These are phyloP conservation scores for Orobanche coerulescens DNA, from an alignment of 257 asterid species.

Conservation along the genomic window DNA sequence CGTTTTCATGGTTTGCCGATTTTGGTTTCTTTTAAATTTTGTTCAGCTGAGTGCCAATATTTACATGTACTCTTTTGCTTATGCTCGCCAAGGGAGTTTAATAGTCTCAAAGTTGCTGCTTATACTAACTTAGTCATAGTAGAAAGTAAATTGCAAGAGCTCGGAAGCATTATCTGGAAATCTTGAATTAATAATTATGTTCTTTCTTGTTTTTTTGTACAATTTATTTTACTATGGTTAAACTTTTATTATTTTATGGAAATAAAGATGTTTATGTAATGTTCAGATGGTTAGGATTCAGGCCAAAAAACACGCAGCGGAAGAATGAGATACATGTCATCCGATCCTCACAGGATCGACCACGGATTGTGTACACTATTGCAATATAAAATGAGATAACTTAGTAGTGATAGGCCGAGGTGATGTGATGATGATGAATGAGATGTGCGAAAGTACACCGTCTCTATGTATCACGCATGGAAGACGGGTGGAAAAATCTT, in stretches of 20 bases:
- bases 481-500: no score
- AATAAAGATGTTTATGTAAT: slow-evolving; percentile 3
- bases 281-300: neutral
- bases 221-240: neutral
- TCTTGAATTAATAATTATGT: neutral
- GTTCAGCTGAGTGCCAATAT: neutral
- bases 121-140: neutral
- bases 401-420: no score
- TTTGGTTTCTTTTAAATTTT: neutral
- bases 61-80: neutral
- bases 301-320: no score
- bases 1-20: neutral
- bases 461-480: no score
- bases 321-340: no score
- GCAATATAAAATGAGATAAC: no score
- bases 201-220: neutral
- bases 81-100: slow-evolving; percentile 15
- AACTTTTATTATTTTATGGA: neutral
- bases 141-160: neutral
- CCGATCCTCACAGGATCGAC: no score
- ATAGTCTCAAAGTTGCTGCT: neutral
- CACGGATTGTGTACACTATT: no score
- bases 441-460: no score
- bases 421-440: no score
- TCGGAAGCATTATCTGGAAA: neutral